phyloP scores from a whole-genome alignment of 768 basidiomycete genomes.

The Leccinum rimulosum region DNA sequence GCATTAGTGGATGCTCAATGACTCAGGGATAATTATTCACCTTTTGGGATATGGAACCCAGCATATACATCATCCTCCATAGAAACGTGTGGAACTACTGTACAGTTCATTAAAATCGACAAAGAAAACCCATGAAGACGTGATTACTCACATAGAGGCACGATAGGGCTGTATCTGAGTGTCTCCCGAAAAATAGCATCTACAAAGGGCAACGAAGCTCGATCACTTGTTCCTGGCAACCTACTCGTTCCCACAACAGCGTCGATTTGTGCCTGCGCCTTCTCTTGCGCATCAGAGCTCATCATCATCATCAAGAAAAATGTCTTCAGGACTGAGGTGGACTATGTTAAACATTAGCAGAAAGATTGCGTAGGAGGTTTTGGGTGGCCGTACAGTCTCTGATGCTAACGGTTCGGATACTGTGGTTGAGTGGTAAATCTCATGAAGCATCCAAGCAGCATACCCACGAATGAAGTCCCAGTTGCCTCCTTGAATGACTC shows the following conservation, averaged over 20 bases:
- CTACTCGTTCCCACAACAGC: neutral
- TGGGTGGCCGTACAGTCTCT: neutral
- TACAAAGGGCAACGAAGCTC: neutral
- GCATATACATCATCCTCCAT: neutral
- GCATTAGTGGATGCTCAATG: no score
- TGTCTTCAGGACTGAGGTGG: neutral
- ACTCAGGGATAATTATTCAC: neutral
- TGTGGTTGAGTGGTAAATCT: neutral
- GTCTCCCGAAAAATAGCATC: neutral
- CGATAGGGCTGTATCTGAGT: neutral
- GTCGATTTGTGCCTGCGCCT: neutral
- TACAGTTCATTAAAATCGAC: neutral
- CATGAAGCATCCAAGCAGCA: neutral
- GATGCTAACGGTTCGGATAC: neutral
- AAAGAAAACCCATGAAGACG: neutral
- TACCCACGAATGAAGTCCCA: neutral
- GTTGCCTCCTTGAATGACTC: neutral
- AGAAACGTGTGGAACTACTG: neutral
- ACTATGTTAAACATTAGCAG: neutral
- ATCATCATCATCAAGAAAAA: neutral
- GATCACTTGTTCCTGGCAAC: neutral
- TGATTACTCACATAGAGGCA: neutral
- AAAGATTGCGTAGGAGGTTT: no score
- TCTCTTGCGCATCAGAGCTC: neutral
- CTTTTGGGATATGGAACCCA: neutral